Conservation (phyloP, 345 rosid genomes). For the Sisymbrium altissimum region DNA sequence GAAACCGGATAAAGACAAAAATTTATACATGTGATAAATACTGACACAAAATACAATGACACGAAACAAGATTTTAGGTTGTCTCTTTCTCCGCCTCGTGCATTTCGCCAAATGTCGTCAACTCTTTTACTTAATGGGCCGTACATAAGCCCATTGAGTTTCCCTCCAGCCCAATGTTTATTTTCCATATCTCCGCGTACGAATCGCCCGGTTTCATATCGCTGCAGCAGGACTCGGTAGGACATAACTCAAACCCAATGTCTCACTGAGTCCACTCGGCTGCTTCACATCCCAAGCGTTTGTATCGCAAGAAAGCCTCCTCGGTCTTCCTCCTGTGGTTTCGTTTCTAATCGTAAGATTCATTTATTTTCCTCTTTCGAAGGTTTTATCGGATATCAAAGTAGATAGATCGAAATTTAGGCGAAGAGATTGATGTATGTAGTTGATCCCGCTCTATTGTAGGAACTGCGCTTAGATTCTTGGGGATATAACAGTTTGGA, state of each 20-base stretch:
- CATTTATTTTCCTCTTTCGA: neutral
- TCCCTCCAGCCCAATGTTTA: neutral
- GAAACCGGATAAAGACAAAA: neutral
- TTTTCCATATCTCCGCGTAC: neutral
- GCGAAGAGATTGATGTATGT: neutral
- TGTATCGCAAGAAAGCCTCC: neutral
- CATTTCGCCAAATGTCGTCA: neutral
- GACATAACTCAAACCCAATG: neutral
- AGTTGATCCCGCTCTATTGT: neutral
- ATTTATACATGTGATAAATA: neutral
- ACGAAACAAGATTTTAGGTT: neutral
- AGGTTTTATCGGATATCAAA: neutral
- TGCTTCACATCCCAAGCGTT: neutral
- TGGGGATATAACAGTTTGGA: neutral
- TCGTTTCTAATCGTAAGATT: neutral
- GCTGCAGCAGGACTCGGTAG: neutral
- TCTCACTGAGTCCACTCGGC: slow-evolving; percentile 16
- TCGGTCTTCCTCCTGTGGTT: neutral
- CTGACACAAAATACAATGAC: neutral
- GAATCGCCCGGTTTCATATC: neutral
- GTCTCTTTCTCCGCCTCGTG: neutral
- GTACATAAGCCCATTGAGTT: neutral
- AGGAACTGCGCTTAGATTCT: neutral
- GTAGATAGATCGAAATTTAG: neutral
- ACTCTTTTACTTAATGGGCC: neutral